Conservation (phyloP, 495 filamentous ascomycete genomes). For the Tuber magnatum region DNA sequence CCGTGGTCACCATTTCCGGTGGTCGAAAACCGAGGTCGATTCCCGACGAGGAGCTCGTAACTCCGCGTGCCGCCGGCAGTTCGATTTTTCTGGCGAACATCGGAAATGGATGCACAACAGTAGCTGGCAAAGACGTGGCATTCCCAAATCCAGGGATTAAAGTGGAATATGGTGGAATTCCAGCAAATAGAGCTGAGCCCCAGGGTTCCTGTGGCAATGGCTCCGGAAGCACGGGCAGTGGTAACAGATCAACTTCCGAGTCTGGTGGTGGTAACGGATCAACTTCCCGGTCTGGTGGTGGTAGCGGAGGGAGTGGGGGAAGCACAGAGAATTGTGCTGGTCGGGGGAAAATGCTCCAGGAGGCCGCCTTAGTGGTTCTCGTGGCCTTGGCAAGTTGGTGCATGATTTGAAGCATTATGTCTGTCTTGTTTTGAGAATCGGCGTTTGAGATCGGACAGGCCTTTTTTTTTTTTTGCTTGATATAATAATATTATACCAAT, state of each 20-base stretch:
- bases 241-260: background rate
- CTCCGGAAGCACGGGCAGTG: background rate
- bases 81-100: conserved; percentile 61
- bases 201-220: conserved; percentile 26
- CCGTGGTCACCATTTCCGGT: conserved; percentile 50
- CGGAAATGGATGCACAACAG: conserved; percentile 50
- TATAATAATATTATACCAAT: background rate
- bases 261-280: background rate
- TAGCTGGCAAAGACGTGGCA: conserved; percentile 47
- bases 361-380: background rate
- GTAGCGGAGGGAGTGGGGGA: background rate
- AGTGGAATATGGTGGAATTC: conserved; percentile 44
- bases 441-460: background rate
- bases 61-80: conserved; percentile 45
- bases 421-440: background rate
- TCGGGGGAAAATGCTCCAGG: conserved; percentile 1
- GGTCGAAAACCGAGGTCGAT: conserved; percentile 31
- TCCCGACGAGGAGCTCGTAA: conserved; percentile 41
- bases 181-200: conserved; percentile 16
- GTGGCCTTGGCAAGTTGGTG: background rate
- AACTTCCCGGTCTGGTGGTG: background rate
- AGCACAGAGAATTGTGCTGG: conserved; percentile 13
- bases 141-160: conserved; percentile 57
- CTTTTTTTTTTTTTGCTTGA: background rate
- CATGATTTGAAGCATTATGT: background rate